Evolutionary conservation across 2,329 filamentous ascomycete genomes (phyloP).

Genomic region (Paramyrothecium sp.): DNA sequence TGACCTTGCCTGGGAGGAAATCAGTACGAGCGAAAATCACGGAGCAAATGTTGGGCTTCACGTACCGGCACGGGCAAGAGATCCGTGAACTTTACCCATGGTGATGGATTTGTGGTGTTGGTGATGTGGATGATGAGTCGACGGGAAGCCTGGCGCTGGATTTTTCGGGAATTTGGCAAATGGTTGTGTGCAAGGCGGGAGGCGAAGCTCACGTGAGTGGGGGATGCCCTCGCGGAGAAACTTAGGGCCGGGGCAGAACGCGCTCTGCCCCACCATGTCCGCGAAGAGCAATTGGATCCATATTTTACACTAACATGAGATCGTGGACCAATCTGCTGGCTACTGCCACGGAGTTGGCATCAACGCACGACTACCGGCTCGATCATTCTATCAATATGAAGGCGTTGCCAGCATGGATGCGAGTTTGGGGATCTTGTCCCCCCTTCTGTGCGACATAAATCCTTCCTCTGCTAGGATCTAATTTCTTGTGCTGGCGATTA

Average conservation of each 20-base stretch:
- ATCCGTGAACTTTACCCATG: conserved; percentile 94
- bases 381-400: no score
- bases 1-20: conserved; percentile 84
- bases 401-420: no score
- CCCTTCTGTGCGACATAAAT: no score
- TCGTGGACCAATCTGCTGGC: no score
- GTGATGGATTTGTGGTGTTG: conserved; percentile 43
- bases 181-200: conserved; percentile 31
- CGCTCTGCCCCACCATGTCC: neutral
- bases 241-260: conserved; percentile 8
- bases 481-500: no score
- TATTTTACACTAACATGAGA: neutral
- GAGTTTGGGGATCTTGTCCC: no score
- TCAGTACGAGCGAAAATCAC: conserved; percentile 18
- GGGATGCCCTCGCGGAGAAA: conserved; percentile 23
- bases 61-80: conserved; percentile 78
- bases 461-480: no score
- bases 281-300: no score
- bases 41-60: conserved; percentile 12
- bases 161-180: conserved; percentile 37
- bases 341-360: no score
- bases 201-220: conserved; percentile 34
- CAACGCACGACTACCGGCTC: no score
- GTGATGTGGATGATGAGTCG: conserved; percentile 34
- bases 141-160: conserved; percentile 19